These are phyloP conservation scores for Xerocomus spinulosus DNA, from an alignment of 768 basidiomycete species.

Conservation along the genomic window DNA sequence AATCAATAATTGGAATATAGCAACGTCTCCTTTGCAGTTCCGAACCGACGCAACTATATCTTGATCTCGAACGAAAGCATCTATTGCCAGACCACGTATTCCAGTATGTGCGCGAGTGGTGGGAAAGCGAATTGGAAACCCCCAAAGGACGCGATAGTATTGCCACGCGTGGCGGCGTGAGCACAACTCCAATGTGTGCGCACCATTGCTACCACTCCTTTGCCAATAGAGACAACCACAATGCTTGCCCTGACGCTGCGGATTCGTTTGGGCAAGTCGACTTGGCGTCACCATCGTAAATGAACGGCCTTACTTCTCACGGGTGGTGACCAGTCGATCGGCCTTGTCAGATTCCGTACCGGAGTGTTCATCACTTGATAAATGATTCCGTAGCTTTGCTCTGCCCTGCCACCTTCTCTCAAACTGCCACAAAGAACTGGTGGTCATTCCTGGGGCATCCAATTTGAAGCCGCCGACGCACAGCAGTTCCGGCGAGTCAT, in stretches of 20 bases:
- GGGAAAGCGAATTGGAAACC: slow-evolving; percentile 65
- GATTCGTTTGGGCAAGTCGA: slow-evolving; percentile 56
- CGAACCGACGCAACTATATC: slow-evolving; percentile 84
- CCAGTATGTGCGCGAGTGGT: slow-evolving; percentile 91
- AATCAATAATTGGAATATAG: slow-evolving; percentile 77
- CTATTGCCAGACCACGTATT: slow-evolving; percentile 84
- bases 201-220: slow-evolving; percentile 84
- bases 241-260: slow-evolving; percentile 51
- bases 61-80: slow-evolving; percentile 72
- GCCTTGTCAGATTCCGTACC: too few relatives aligned
- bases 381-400: too few relatives aligned
- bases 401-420: too few relatives aligned
- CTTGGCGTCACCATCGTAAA: slow-evolving; percentile 77
- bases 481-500: too few relatives aligned
- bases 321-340: too few relatives aligned
- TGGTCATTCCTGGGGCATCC: too few relatives aligned
- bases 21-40: slow-evolving; percentile 83
- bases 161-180: slow-evolving; percentile 84
- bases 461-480: too few relatives aligned
- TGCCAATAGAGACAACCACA: slow-evolving; percentile 58
- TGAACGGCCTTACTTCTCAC: slow-evolving; percentile 72
- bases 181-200: slow-evolving; percentile 88
- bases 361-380: too few relatives aligned
- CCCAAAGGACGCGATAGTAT: slow-evolving; percentile 83
- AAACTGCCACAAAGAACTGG: too few relatives aligned